Evolutionary conservation across 441 rosid genomes (phyloP), one percentile per base, ranked within the genome.

Genomic region (Jatropha multifida): DNA sequence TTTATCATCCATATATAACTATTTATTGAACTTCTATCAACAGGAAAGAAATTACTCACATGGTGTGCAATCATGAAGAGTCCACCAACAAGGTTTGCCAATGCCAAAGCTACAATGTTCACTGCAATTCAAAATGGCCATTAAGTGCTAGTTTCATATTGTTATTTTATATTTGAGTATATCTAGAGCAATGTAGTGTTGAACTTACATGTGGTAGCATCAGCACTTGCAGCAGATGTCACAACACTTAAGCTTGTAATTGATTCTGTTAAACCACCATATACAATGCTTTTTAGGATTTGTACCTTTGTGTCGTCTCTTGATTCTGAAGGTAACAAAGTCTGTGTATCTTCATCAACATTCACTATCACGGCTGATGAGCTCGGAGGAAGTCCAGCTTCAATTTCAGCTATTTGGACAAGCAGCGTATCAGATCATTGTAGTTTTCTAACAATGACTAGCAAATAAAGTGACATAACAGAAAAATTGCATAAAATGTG

Each of bases 201-300:
- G 67, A 64, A 52, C 97, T 88, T 86, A 94, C 97, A 75, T 69
- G 90, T 86, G 40, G 87, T 27, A 51, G 92, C 90, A 77, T 89
- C 95, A 55, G 92, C 86, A 80, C 94, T 91, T 26, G 90, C 97
- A 17, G 98, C 97, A 82, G 98, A 92, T 67, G 93, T 86, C 70
- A 94, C 97, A 71, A 92, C 85, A 60, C 88, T 86, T 37, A 92
- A 85, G 74, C 97, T 88, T 76, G 94, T 82, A 73, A 91, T 82
- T 68, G 89, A 84, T 86, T 92, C 95, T 41, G 76, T 48, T 69
- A 94, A 81, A 80, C 98, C 98, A 73, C 98, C 97, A 11, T 90
- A 94, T 1, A 90, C 90, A 26, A 90, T 88, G 85, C 97, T 90
- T 86, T 94, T 94, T 63, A 90, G 38, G 66, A 90, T 82, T 71